Evolutionary conservation across 352 stramenopile genomes (phyloP).

Genomic region (Aphanomyces invadans): DNA sequence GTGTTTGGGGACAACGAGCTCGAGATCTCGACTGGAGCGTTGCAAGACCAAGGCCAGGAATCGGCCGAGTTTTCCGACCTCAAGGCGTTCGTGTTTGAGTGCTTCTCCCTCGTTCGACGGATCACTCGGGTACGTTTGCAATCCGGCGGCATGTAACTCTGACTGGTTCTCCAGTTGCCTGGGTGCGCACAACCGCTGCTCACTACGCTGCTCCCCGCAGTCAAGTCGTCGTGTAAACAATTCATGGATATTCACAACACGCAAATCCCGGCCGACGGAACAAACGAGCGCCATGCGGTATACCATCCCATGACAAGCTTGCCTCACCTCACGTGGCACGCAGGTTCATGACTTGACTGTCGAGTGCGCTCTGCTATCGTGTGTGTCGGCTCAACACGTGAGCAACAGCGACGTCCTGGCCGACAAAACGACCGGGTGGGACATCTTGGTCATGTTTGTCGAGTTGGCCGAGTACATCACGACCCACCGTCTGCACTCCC

Average conservation of each 20-base stretch:
- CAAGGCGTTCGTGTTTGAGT: conserved; percentile 69
- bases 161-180: too few relatives aligned
- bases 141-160: too few relatives aligned
- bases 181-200: conserved; percentile 45
- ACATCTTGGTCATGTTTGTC: conserved; percentile 59
- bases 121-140: conserved; percentile 41
- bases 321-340: conserved; percentile 34
- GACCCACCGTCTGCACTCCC: conserved; percentile 46
- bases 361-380: conserved; percentile 50
- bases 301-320: conserved; percentile 40
- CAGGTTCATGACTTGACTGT: conserved; percentile 60
- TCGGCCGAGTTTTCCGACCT: conserved; percentile 54
- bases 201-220: conserved; percentile 39
- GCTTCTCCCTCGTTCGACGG: conserved; percentile 56
- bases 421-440: conserved; percentile 53
- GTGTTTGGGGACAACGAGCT: conserved; percentile 39
- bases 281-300: conserved; percentile 5
- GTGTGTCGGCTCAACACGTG: conserved; percentile 53
- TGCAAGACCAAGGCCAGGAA: conserved; percentile 66
- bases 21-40: conserved; percentile 43
- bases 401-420: conserved; percentile 46
- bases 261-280: background rate
- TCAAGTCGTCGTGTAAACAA: conserved; percentile 36
- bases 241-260: conserved; percentile 26
- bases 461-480: conserved; percentile 52